Conservation (phyloP, 1,284 basidiomycete genomes). For the Hortiboletus rubellus region DNA sequence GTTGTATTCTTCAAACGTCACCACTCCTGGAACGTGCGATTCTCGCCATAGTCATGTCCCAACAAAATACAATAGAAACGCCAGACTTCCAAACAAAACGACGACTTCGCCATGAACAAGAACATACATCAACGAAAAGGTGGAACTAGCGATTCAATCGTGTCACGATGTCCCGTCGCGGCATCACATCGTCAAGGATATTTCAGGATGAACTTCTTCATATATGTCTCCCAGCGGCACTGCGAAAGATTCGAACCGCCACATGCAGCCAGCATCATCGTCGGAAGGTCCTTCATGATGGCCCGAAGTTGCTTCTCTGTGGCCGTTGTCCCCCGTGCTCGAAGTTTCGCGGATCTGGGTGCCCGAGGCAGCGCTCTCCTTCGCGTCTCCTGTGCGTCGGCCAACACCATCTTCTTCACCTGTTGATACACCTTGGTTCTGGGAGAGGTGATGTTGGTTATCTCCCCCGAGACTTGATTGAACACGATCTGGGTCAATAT, state of each 20-base stretch:
- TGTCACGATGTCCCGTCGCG: not conserved
- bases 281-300: conserved; percentile 39
- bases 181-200: conserved; percentile 50
- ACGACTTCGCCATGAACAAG: conserved; percentile 10
- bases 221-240: conserved; percentile 61
- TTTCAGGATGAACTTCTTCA: conserved; percentile 61
- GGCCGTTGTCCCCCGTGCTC: conserved; percentile 12
- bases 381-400: conserved; percentile 16
- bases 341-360: conserved; percentile 12
- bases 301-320: conserved; percentile 28
- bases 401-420: conserved; percentile 42
- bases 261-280: conserved; percentile 43
- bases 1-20: not conserved
- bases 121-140: conserved; percentile 5
- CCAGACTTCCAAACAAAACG: conserved; percentile 25
- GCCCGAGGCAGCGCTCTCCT: conserved; percentile 13
- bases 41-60: not conserved
- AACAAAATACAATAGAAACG: conserved; percentile 6
- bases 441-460: conserved; percentile 40
- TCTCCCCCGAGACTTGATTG: conserved; percentile 41
- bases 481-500: conserved; percentile 51
- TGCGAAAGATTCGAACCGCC: conserved; percentile 48
- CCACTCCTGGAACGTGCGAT: not conserved
- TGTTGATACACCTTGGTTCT: conserved; percentile 42
- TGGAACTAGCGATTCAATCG: conserved; percentile 3